These are phyloP conservation scores for Aschersonia sp. DNA, from an alignment of 2,329 filamentous ascomycete genomes.

Conservation along the genomic window DNA sequence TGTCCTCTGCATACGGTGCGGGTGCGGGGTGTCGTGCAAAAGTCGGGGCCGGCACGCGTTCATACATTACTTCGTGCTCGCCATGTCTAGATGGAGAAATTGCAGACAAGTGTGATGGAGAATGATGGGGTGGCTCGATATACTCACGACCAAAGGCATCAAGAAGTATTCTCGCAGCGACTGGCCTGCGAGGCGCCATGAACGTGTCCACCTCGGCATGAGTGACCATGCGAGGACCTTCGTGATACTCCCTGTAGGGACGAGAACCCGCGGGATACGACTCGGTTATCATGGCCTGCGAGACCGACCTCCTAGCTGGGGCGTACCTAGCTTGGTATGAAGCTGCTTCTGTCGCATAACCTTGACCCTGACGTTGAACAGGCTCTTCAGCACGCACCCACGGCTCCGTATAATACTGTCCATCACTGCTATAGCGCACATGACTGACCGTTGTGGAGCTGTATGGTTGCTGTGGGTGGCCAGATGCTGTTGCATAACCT, in stretches of 20 bases:
- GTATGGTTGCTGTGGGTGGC: constrained; percentile 6
- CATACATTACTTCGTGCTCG: constrained; percentile 49
- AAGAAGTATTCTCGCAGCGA: constrained; percentile 55
- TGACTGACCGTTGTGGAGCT: constrained; percentile 12
- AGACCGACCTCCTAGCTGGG: constrained; percentile 23
- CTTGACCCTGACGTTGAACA: constrained; percentile 22
- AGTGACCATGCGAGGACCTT: constrained; percentile 29
- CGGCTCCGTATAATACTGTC: constrained; percentile 18
- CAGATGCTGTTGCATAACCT: not conserved
- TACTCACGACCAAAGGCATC: constrained; percentile 79
- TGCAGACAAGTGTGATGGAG: constrained; percentile 34
- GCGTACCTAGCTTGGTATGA: constrained; percentile 22
- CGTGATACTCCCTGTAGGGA: constrained; percentile 28
- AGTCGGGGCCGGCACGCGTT: constrained; percentile 41
- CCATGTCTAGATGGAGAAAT: constrained; percentile 28
- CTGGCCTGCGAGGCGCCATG: constrained; percentile 36
- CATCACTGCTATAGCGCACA: constrained; percentile 12
- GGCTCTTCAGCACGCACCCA: constrained; percentile 14
- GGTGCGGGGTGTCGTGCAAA: constrained; percentile 33
- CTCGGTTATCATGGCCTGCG: constrained; percentile 26
- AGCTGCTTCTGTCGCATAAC: constrained; percentile 11
- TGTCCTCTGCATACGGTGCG: constrained; percentile 33
- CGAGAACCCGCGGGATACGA: constrained; percentile 24
- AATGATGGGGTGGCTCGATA: constrained; percentile 33
- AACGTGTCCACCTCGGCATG: constrained; percentile 34